phyloP scores from a whole-genome alignment of 2,329 filamentous ascomycete species.

The Drechslerella coelobrocha region DNA sequence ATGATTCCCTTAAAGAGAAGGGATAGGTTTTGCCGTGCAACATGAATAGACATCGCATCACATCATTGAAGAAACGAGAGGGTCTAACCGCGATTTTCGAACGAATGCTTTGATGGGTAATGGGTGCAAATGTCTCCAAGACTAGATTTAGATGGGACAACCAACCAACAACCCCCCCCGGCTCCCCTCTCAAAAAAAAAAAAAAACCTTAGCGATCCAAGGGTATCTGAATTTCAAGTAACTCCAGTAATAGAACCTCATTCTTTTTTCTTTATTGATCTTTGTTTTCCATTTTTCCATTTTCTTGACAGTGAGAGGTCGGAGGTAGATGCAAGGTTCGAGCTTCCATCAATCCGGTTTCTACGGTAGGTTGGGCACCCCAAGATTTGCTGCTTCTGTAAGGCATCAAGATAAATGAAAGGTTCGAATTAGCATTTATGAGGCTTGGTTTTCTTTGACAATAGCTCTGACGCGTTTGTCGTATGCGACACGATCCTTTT shows the following conservation, averaged over 20 bases:
- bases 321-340: background rate
- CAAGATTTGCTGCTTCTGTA: background rate
- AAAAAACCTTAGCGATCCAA: background rate
- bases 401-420: background rate
- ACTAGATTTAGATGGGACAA: no score
- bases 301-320: no score
- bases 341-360: slow-evolving; percentile 16
- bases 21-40: no score
- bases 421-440: slow-evolving; percentile 2
- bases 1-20: no score
- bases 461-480: slow-evolving; percentile 85
- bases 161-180: no score
- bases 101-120: no score
- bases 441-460: slow-evolving; percentile 65
- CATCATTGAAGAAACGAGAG: no score
- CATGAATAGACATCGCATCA: no score
- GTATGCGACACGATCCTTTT: slow-evolving; percentile 85
- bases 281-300: background rate
- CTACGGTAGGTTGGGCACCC: no score
- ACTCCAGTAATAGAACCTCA: background rate
- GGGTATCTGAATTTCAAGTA: slow-evolving; percentile 4
- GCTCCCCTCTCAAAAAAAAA: background rate
- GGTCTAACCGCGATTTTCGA: no score
- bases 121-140: no score
- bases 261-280: background rate